Percentiles rank a stretch among this genome's conserved stretches.
These are phyloP conservation scores for Trichosporon faecale DNA, from an alignment of 1,284 basidiomycete genomes.

Conservation along the genomic window DNA sequence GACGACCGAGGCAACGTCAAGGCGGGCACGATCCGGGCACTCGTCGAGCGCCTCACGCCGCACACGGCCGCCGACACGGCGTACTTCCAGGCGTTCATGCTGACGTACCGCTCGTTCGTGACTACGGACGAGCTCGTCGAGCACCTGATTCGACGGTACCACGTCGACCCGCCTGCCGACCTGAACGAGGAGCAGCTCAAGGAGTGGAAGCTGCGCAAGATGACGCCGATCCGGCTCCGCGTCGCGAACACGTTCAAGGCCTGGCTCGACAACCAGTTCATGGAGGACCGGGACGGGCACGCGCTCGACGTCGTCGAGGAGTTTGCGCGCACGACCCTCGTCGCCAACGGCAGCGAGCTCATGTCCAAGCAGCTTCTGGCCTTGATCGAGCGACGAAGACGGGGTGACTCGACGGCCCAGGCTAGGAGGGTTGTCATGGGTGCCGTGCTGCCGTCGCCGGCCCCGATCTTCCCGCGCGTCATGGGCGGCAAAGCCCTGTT, in stretches of 20 bases:
- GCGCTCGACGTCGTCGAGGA: constrained; percentile 74
- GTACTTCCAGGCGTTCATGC: constrained; percentile 88
- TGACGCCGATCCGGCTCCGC: constrained; percentile 79
- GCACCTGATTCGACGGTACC: constrained; percentile 79
- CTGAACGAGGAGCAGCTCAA: constrained; percentile 64
- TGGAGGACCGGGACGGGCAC: constrained; percentile 75
- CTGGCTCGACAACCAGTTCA: constrained; percentile 73
- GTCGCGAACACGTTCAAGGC: constrained; percentile 79
- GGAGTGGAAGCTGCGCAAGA: constrained; percentile 85
- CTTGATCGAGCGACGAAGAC: constrained; percentile 64
- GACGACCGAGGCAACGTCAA: constrained; percentile 77
- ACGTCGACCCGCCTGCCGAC: constrained; percentile 69
- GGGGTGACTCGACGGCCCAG: constrained; percentile 55
- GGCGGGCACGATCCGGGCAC: constrained; percentile 78
- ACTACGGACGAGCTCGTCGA: constrained; percentile 80
- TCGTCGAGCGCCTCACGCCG: constrained; percentile 85
- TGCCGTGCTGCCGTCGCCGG: constrained; percentile 8
- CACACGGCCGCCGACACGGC: constrained; percentile 67
- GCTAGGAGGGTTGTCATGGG: constrained; percentile 27
- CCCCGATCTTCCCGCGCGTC: constrained; percentile 12
- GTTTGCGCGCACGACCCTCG: constrained; percentile 65
- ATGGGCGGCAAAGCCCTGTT: constrained; percentile 29
- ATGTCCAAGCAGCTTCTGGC: constrained; percentile 70
- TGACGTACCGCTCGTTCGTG: constrained; percentile 96
- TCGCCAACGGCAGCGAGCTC: constrained; percentile 56